These are phyloP conservation scores for Fusarium phyllophilum DNA, from an alignment of 2,329 filamentous ascomycete species.

Conservation along the genomic window DNA sequence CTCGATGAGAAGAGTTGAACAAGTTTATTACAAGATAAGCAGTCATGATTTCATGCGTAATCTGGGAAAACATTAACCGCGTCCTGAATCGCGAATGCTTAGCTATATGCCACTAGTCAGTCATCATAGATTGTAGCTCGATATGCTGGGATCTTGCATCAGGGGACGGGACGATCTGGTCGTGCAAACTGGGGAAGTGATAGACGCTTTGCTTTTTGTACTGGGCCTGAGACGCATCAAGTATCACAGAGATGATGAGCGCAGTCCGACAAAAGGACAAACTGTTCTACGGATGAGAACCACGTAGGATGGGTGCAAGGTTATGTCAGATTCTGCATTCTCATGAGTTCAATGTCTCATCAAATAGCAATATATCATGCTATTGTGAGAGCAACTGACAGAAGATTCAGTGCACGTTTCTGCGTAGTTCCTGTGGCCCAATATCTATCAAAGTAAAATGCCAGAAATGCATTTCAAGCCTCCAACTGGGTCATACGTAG, in stretches of 20 bases:
- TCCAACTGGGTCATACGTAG: background rate
- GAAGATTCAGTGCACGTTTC: background rate
- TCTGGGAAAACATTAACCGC: conserved; percentile 29
- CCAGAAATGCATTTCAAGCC: background rate
- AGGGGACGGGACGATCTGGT: conserved; percentile 39
- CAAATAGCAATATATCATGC: background rate
- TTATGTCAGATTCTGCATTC: background rate
- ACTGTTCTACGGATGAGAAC: background rate
- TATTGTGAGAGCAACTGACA: background rate
- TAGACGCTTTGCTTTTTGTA: conserved; percentile 20
- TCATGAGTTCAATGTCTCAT: background rate
- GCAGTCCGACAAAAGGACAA: background rate
- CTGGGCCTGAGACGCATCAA: conserved; percentile 9
- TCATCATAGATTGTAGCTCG: conserved; percentile 22
- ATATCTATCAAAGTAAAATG: background rate
- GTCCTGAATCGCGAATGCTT: conserved; percentile 10
- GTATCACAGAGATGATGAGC: conserved; percentile 17
- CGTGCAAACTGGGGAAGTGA: conserved; percentile 24
- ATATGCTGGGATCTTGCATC: conserved; percentile 36
- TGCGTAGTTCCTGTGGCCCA: background rate
- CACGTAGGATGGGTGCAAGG: background rate
- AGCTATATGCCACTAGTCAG: conserved; percentile 4
- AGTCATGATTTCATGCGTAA: conserved; percentile 14
- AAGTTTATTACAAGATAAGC: conserved; percentile 11
- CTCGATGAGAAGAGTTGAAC: conserved; percentile 1